Evolutionary conservation across 1,284 basidiomycete genomes (phyloP).

Genomic region (Hypsizygus ulmarius): DNA sequence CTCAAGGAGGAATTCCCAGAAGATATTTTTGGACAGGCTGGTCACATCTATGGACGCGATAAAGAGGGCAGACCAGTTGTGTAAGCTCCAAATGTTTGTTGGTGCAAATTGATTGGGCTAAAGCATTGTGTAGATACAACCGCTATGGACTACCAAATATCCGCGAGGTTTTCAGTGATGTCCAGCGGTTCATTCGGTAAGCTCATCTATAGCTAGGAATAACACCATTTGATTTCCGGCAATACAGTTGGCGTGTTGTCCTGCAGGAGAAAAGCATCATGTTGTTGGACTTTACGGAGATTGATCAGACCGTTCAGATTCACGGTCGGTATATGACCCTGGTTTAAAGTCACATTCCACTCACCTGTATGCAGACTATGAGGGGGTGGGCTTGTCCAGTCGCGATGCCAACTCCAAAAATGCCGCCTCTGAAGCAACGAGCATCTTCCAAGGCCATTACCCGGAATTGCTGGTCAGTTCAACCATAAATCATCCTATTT

Average conservation of each 20-base stretch:
- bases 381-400: slow-evolving; percentile 62
- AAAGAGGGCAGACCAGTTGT: slow-evolving; percentile 65
- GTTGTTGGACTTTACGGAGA: slow-evolving; percentile 65
- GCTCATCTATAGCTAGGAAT: slow-evolving; percentile 4
- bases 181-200: slow-evolving; percentile 68
- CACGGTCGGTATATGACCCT: slow-evolving; percentile 48
- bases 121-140: slow-evolving; percentile 52
- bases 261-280: slow-evolving; percentile 68
- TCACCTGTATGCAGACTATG: slow-evolving; percentile 53
- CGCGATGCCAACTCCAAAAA: slow-evolving; percentile 73
- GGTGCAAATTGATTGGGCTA: neutral
- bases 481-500: neutral
- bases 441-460: slow-evolving; percentile 71
- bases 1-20: slow-evolving; percentile 62
- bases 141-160: slow-evolving; percentile 68
- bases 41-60: slow-evolving; percentile 62
- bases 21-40: slow-evolving; percentile 65
- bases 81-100: slow-evolving; percentile 34
- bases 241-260: slow-evolving; percentile 66
- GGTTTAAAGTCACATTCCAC: neutral
- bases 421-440: slow-evolving; percentile 67
- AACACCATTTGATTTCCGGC: neutral
- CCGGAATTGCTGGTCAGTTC: slow-evolving; percentile 69
- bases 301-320: slow-evolving; percentile 75
- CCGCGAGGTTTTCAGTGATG: slow-evolving; percentile 67